Conservation (phyloP, 2,329 filamentous ascomycete species). For the Colletotrichum costaricense region DNA sequence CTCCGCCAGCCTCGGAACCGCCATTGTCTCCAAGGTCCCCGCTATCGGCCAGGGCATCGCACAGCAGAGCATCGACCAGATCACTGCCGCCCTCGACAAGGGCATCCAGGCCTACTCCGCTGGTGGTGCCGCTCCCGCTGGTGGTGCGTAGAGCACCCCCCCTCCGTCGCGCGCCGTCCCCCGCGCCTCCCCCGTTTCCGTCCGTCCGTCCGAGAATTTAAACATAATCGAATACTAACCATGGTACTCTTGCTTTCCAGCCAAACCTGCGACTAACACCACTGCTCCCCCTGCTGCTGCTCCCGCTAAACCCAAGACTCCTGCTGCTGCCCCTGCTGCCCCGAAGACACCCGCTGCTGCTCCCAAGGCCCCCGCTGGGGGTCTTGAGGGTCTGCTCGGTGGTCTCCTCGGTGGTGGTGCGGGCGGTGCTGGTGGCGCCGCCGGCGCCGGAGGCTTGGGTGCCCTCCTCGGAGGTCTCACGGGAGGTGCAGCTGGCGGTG, state of each 20-base stretch:
- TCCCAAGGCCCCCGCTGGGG: constrained; percentile 17
- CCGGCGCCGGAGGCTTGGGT: background rate
- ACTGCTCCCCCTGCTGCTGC: constrained; percentile 14
- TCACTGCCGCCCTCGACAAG: constrained; percentile 37
- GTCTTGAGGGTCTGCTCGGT: constrained; percentile 14
- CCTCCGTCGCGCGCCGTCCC: constrained; percentile 16
- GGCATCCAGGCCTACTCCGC: constrained; percentile 36
- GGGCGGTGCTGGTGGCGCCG: constrained; percentile 12
- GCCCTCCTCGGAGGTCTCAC: constrained; percentile 10
- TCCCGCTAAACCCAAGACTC: constrained; percentile 1
- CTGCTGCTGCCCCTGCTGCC: background rate
- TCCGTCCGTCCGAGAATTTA: background rate
- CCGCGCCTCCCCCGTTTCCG: constrained; percentile 1
- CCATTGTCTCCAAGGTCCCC: constrained; percentile 42
- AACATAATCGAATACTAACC: constrained; percentile 17
- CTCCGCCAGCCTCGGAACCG: constrained; percentile 35
- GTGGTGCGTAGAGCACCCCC: constrained; percentile 27
- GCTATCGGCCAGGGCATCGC: constrained; percentile 42
- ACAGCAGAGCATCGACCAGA: constrained; percentile 39
- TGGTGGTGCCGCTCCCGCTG: background rate
- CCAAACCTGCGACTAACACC: constrained; percentile 6
- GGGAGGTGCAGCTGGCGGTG: constrained; percentile 11
- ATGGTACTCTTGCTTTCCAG: constrained; percentile 1
- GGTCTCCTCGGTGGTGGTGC: constrained; percentile 6
- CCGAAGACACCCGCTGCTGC: background rate